Base-by-base conservation (phyloP, 139 green algal species). In the Ettlia oleoabundans region DNA sequence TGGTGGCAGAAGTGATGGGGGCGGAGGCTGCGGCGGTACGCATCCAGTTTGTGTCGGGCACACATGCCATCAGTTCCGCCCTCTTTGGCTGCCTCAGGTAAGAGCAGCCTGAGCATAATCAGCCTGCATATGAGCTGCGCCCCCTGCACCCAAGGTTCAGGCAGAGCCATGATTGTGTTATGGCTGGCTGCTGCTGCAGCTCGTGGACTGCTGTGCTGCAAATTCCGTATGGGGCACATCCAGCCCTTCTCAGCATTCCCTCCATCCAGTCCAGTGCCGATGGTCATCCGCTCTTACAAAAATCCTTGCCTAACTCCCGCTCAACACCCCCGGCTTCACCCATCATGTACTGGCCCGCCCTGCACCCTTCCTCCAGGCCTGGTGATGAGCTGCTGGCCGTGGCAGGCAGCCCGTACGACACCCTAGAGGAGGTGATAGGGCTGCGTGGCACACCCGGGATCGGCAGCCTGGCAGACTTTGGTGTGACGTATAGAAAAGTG, bases 391-490 rank as follows among this genome's bases (percentile, higher is more conserved):
- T 99, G 76, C 86, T 98, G 68, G 91, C 91, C 10, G 91, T 96
- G 53, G 91, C 91, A 9, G 96, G 96, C 52, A 81, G 65, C 41
- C 78, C 72, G 0, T 99, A 99, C 63, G 96, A 99, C 92, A 99
- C 96, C 0, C 85, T 99, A 88, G 94, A 98, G 85, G 95, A 98
- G 89, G 96, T 99, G 43, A 98, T 98, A 61, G 96, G 96, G 30
- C 72, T 92, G n/a, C 76, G 93, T 5, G 94, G 95, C 51, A 90
- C 82, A 5, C 80, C 85, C 4, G 92, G 91, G 43, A 80, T 91
- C 65, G 96, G 96, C 76, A 94, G 86, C 42, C 91, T 98, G 47
- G 82, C 67, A 24, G 96, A 99, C 52, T 98, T 90, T 87, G 96
- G 95, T 24, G 91, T 98, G 6, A 82, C 19, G 8, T 98, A 98